Evolutionary conservation across 352 stramenopile species (phyloP).

Genomic region (Phytophthora crassamura): DNA sequence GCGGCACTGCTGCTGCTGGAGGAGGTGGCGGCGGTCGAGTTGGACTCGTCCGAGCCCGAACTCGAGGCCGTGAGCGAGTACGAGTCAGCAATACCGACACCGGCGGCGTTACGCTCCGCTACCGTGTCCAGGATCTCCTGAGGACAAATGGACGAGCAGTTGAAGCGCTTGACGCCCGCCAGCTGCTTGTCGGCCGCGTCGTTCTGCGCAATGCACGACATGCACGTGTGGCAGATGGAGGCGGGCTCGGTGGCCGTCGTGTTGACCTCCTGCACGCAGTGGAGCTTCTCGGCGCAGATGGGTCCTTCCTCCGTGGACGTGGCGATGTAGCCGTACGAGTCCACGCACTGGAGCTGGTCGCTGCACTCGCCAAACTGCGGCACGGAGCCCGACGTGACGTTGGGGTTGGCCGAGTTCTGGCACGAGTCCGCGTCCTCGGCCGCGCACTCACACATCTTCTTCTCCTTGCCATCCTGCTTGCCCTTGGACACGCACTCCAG

Average conservation of each 20-base stretch:
- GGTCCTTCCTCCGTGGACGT: slow-evolving; percentile 52
- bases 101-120: slow-evolving; percentile 56
- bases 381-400: slow-evolving; percentile 43
- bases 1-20: slow-evolving; percentile 24
- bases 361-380: slow-evolving; percentile 78
- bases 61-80: slow-evolving; percentile 37
- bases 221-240: slow-evolving; percentile 83
- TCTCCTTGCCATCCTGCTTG: slow-evolving; percentile 65
- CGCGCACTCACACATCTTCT: slow-evolving; percentile 71
- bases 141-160: slow-evolving; percentile 79
- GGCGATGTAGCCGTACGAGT: slow-evolving; percentile 73
- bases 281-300: slow-evolving; percentile 74
- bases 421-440: slow-evolving; percentile 49
- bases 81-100: slow-evolving; percentile 67
- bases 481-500: slow-evolving; percentile 73
- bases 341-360: slow-evolving; percentile 48
- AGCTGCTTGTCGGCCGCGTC: slow-evolving; percentile 61
- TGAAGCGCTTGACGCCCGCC: slow-evolving; percentile 66
- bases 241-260: slow-evolving; percentile 62
- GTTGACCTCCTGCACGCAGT: slow-evolving; percentile 78
- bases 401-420: slow-evolving; percentile 54
- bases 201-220: slow-evolving; percentile 83
- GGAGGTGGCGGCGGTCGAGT: slow-evolving; percentile 18
- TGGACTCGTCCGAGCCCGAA: slow-evolving; percentile 32
- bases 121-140: slow-evolving; percentile 71